These are phyloP conservation scores for Cornus suecica DNA, from an alignment of 148 eudicot genomes.

Conservation along the genomic window DNA sequence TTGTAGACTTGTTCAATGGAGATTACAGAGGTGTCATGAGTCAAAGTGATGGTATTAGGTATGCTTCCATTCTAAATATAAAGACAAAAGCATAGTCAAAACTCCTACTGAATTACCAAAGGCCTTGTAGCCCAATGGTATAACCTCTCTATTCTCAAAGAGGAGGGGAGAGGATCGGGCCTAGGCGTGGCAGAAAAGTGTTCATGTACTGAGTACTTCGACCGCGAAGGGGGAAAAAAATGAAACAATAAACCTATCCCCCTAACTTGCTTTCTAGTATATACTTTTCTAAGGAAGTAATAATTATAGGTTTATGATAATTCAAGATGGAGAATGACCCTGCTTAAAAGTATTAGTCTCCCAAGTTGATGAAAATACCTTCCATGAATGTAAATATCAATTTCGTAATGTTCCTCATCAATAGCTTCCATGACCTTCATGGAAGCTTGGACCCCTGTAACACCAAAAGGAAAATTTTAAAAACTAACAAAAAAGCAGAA, in stretches of 20 bases:
- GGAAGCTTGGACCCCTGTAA: conserved; percentile 87
- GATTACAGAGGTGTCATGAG: not conserved
- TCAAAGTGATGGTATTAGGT: not conserved
- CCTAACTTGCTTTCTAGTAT: not conserved
- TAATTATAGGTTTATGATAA: not conserved
- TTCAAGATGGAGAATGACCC: conserved; percentile 40
- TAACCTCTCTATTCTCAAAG: too few relatives aligned
- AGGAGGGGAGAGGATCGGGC: too few relatives aligned
- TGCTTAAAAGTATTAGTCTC: conserved; percentile 61
- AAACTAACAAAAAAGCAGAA: not conserved
- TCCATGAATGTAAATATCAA: conserved; percentile 69
- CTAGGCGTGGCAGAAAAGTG: too few relatives aligned
- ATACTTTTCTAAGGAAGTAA: not conserved
- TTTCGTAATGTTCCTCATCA: conserved; percentile 72
- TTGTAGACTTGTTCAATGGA: not conserved
- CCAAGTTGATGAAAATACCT: conserved; percentile 74
- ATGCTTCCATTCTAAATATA: not conserved
- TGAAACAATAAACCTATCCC: too few relatives aligned
- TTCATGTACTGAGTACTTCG: too few relatives aligned
- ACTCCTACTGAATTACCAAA: not conserved
- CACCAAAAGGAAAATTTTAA: conserved; percentile 12
- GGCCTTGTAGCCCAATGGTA: too few relatives aligned
- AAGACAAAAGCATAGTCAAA: not conserved
- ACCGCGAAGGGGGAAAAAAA: too few relatives aligned
- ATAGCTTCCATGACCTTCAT: conserved; percentile 48